Conservation (phyloP, 768 basidiomycete genomes). For the Xerocomellus amylosporus region DNA sequence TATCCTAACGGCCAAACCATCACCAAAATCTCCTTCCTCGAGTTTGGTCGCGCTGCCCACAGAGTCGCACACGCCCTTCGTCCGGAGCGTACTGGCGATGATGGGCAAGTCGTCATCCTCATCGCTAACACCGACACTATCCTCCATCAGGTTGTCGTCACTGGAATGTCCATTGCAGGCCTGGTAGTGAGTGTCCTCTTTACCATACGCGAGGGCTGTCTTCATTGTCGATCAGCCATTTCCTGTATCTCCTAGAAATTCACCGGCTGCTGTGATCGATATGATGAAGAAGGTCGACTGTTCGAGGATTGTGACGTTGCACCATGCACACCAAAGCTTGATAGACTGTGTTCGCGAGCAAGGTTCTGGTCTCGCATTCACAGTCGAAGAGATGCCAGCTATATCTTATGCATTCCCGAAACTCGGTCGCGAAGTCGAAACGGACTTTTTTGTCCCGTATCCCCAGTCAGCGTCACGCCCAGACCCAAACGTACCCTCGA, state of each 20-base stretch:
- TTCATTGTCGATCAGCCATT: not conserved
- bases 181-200: not conserved
- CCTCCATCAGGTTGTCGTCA: not conserved
- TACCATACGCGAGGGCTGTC: too few relatives aligned
- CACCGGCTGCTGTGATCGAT: not conserved
- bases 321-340: not conserved
- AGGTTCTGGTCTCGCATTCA: not conserved
- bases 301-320: not conserved
- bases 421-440: not conserved
- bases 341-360: not conserved
- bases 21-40: constrained; percentile 1
- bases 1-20: not conserved
- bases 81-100: not conserved
- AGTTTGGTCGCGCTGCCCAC: constrained; percentile 3
- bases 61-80: not conserved
- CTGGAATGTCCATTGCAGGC: not conserved
- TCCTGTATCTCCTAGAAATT: not conserved
- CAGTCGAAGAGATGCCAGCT: not conserved
- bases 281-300: not conserved
- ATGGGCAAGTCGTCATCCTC: not conserved
- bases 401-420: not conserved
- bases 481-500: not conserved
- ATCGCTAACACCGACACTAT: not conserved
- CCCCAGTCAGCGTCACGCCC: not conserved
- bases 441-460: not conserved